These are phyloP conservation scores for Coemansia sp. DNA, from an alignment of 192 early-diverging fungal genomes.

Conservation along the genomic window DNA sequence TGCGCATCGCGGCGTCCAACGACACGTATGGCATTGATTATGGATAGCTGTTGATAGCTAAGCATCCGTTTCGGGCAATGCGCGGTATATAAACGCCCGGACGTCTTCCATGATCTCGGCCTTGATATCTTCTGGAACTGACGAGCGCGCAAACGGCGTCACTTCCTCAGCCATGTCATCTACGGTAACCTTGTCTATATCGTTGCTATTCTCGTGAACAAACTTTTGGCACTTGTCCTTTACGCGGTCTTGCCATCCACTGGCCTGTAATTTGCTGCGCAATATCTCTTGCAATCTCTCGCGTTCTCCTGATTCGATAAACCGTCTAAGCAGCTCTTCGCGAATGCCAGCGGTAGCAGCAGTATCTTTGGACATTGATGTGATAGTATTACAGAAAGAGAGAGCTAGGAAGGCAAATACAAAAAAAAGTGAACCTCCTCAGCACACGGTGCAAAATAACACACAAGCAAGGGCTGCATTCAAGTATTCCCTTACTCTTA, in stretches of 20 bases:
- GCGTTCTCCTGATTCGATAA: constrained; percentile 55
- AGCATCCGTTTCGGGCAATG: constrained; percentile 40
- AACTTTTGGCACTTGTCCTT: constrained; percentile 52
- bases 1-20: not conserved
- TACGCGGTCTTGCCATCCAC: constrained; percentile 56
- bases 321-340: constrained; percentile 51
- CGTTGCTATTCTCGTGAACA: constrained; percentile 33
- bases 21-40: not conserved
- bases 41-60: constrained; percentile 10
- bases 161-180: constrained; percentile 50
- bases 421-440: not conserved
- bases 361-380: constrained; percentile 25
- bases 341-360: constrained; percentile 29
- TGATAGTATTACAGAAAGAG: constrained; percentile 10
- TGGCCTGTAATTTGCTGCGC: constrained; percentile 47
- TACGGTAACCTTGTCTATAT: constrained; percentile 40
- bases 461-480: not conserved
- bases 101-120: constrained; percentile 50
- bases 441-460: not conserved
- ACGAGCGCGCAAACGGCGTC: constrained; percentile 44
- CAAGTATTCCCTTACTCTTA: not conserved
- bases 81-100: constrained; percentile 44
- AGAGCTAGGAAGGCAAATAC: not conserved
- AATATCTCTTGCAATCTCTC: constrained; percentile 56
- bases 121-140: constrained; percentile 50